Conservation (phyloP, 192 early-diverging fungal genomes). For the Chytriomyces sp. region DNA sequence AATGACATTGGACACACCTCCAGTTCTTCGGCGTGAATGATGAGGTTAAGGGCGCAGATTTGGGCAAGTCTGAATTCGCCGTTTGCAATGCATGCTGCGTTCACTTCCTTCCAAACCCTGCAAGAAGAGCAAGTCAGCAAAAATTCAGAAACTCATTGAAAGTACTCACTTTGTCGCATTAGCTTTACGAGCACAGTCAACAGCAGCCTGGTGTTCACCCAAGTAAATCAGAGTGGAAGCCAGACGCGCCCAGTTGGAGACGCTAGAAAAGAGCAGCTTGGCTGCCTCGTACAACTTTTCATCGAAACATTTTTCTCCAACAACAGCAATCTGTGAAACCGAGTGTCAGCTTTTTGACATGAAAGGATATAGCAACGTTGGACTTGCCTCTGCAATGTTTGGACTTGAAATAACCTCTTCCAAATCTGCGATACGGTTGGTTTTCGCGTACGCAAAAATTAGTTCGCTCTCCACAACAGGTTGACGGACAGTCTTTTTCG, state of each 20-base stretch:
- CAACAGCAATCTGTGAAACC: constrained; percentile 62
- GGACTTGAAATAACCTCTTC: constrained; percentile 92
- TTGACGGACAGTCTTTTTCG: constrained; percentile 94
- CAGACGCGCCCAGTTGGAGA: constrained; percentile 97
- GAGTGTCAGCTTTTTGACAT: not conserved
- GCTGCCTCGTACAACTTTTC: constrained; percentile 91
- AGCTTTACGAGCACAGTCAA: constrained; percentile 98
- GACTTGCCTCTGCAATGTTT: constrained; percentile 87
- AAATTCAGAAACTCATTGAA: constrained; percentile 28
- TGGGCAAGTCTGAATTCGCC: constrained; percentile 96
- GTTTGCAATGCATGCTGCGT: constrained; percentile 92
- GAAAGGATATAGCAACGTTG: not conserved
- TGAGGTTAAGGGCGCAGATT: constrained; percentile 95
- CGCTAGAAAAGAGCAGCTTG: constrained; percentile 91
- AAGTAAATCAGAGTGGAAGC: constrained; percentile 96
- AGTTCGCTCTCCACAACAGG: constrained; percentile 95
- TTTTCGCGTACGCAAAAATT: constrained; percentile 95
- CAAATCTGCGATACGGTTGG: constrained; percentile 84
- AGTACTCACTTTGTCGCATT: constrained; percentile 79
- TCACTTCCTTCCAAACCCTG: constrained; percentile 98
- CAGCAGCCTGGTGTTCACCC: constrained; percentile 93
- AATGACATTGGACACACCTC: constrained; percentile 47
- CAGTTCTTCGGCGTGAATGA: constrained; percentile 98
- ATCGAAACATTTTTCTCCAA: constrained; percentile 96
- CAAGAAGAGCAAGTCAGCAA: not conserved